phyloP scores from a whole-genome alignment of 2,329 filamentous ascomycete species.

The Monilinia vaccinii-corymbosi region DNA sequence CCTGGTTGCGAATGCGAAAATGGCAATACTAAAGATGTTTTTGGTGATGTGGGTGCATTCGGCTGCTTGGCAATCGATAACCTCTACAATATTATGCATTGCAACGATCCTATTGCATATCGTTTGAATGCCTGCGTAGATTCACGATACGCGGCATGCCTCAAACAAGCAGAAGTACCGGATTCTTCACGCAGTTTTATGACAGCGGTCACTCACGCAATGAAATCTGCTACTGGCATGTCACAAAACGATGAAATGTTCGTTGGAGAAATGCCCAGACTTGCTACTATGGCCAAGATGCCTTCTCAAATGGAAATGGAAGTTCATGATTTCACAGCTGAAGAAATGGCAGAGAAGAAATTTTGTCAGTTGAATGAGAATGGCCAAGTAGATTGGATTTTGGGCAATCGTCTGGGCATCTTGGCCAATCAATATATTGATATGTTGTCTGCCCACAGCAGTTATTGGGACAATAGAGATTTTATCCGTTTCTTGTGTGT shows the following conservation, averaged over 20 bases:
- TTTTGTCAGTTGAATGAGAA: slow-evolving; percentile 90
- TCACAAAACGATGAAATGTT: slow-evolving; percentile 29
- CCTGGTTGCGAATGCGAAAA: slow-evolving; percentile 62
- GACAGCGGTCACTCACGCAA: slow-evolving; percentile 51
- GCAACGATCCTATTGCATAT: slow-evolving; percentile 73
- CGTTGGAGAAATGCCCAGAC: slow-evolving; percentile 30
- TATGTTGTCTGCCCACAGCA: slow-evolving; percentile 91
- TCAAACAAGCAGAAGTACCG: slow-evolving; percentile 74
- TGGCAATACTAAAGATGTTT: slow-evolving; percentile 47
- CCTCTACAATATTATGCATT: slow-evolving; percentile 80
- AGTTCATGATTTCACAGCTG: slow-evolving; percentile 86
- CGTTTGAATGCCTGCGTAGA: slow-evolving; percentile 87
- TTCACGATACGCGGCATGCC: slow-evolving; percentile 61
- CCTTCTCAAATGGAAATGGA: slow-evolving; percentile 77
- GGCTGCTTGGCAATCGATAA: slow-evolving; percentile 93
- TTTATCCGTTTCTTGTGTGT: slow-evolving; percentile 86
- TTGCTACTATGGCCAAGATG: slow-evolving; percentile 35
- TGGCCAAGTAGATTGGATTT: slow-evolving; percentile 85
- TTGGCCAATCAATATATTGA: slow-evolving; percentile 94
- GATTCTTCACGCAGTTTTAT: slow-evolving; percentile 58
- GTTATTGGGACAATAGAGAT: slow-evolving; percentile 83
- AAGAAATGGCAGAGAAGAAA: slow-evolving; percentile 85
- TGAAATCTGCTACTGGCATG: slow-evolving; percentile 54
- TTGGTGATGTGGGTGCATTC: slow-evolving; percentile 71
- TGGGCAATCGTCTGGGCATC: slow-evolving; percentile 75